These are phyloP conservation scores for Luffa aegyptiaca DNA, from an alignment of 306 rosid species.

Conservation along the genomic window DNA sequence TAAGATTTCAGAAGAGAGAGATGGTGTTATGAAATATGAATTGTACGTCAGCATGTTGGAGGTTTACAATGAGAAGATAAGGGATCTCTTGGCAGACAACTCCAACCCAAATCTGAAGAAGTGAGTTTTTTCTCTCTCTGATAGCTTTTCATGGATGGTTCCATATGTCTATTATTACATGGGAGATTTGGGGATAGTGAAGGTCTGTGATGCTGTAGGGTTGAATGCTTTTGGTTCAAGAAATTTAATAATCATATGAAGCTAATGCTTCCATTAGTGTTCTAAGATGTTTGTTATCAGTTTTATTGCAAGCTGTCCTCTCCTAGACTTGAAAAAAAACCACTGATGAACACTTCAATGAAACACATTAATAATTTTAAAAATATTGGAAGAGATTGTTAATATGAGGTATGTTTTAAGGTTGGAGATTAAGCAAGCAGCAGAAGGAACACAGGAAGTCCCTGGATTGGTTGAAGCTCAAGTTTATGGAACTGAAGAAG, in stretches of 20 bases:
- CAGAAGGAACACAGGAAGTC: conserved; percentile 91
- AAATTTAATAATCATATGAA: neutral
- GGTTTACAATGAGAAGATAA: conserved; percentile 88
- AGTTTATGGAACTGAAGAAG: conserved; percentile 55
- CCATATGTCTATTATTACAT: neutral
- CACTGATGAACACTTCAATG: neutral
- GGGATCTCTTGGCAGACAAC: conserved; percentile 80
- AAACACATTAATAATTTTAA: neutral
- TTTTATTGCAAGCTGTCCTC: neutral
- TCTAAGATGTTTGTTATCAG: neutral
- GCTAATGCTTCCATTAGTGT: neutral
- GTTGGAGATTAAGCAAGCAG: conserved; percentile 93
- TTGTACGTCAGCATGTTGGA: conserved; percentile 89
- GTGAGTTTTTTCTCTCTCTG: conserved; percentile 33
- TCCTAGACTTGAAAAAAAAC: neutral
- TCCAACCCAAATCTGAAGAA: conserved; percentile 62
- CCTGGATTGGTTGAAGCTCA: conserved; percentile 85
- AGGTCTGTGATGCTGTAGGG: neutral
- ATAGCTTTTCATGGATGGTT: neutral
- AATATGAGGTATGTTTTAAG: conserved; percentile 21
- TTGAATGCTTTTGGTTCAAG: neutral
- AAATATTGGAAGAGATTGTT: neutral
- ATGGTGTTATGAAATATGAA: conserved; percentile 59
- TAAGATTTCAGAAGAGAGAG: conserved; percentile 55
- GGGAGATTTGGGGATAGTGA: neutral